Conservation (phyloP, 768 basidiomycete genomes). For the Boletus pseudo-olivaceus region DNA sequence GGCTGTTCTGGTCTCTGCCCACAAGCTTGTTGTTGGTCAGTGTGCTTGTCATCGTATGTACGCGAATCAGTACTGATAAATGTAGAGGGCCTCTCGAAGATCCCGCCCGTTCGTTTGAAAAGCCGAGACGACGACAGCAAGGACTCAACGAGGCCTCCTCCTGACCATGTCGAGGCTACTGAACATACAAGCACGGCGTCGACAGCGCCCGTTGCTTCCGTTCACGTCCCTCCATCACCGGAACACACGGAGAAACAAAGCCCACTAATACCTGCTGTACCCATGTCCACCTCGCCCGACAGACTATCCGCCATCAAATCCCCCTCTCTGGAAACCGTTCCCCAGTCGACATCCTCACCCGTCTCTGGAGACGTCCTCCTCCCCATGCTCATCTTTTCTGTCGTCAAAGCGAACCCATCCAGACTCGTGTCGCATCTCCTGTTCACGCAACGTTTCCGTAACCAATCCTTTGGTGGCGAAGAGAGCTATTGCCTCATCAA, state of each 20-base stretch:
- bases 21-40: constrained; percentile 81
- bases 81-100: constrained; percentile 66
- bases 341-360: constrained; percentile 37
- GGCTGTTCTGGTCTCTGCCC: constrained; percentile 74
- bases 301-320: background rate
- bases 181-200: background rate
- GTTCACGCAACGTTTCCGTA: constrained; percentile 33
- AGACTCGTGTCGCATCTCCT: constrained; percentile 60
- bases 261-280: constrained; percentile 6
- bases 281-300: background rate
- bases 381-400: constrained; percentile 89
- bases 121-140: constrained; percentile 44
- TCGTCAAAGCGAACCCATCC: constrained; percentile 88
- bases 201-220: constrained; percentile 3
- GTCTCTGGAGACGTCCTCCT: constrained; percentile 88
- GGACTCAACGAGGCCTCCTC: background rate
- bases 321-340: constrained; percentile 8
- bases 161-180: background rate
- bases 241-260: background rate
- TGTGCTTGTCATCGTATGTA: background rate
- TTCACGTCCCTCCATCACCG: background rate
- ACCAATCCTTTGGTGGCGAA: constrained; percentile 47
- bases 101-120: constrained; percentile 73
- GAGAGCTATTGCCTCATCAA: constrained; percentile 93
- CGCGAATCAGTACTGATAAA: background rate